Conservation (phyloP, 352 stramenopile genomes). For the Pythium guiyangense region DNA sequence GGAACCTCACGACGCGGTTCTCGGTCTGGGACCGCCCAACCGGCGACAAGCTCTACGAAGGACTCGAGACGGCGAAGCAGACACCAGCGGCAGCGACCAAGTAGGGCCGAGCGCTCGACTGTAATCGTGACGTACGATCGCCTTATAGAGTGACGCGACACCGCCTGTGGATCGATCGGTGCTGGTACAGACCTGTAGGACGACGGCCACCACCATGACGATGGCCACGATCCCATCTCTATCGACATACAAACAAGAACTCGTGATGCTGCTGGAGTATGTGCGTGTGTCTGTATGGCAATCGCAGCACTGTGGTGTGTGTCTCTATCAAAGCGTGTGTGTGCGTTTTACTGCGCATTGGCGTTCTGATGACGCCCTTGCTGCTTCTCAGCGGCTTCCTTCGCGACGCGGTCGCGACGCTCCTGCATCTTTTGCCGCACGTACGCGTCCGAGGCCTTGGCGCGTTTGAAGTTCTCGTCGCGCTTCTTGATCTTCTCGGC, state of each 20-base stretch:
- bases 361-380: background rate
- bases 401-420: constrained; percentile 37
- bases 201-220: too few relatives aligned
- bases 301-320: too few relatives aligned
- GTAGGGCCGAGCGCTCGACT: too few relatives aligned
- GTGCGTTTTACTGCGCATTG: background rate
- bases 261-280: too few relatives aligned
- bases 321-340: too few relatives aligned
- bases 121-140: too few relatives aligned
- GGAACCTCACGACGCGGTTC: constrained; percentile 81
- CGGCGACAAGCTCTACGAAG: constrained; percentile 50
- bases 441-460: constrained; percentile 61
- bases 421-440: constrained; percentile 79
- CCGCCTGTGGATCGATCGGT: too few relatives aligned
- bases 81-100: background rate
- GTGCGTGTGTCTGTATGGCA: too few relatives aligned
- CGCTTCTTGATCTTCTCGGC: constrained; percentile 62
- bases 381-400: constrained; percentile 7
- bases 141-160: too few relatives aligned
- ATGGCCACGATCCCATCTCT: too few relatives aligned
- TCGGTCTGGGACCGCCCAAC: constrained; percentile 75
- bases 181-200: too few relatives aligned
- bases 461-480: constrained; percentile 56
- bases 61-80: constrained; percentile 30
- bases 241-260: too few relatives aligned